Base-by-base conservation (phyloP, 768 basidiomycete genomes). In the Trametes maxima region DNA sequence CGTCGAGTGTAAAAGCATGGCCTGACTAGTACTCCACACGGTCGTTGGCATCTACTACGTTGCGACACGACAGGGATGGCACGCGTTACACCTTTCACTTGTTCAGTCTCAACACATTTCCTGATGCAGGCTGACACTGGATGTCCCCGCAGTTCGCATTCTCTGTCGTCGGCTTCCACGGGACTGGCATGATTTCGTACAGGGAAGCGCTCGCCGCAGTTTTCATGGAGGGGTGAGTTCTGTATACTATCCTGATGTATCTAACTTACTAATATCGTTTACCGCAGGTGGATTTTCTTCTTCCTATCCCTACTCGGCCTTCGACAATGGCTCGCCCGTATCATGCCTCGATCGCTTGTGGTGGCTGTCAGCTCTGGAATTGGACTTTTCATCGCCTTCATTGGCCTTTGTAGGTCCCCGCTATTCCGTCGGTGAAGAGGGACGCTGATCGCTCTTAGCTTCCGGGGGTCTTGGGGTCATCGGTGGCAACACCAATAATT, bases 291-390 rank as follows among this genome's bases (percentile, higher is more conserved):
- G 89, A 73, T 94, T 12, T 94, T 95, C 79, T 82, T 94, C 63
- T 64, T 88, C 68, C 77, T 95, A 13, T 92, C 92, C 0, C 72
- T 95, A 19, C 77, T 94, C 33, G 93, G 93, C 61, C 80, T 95
- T 54, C 90, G 93, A 49, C 92, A 94, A 76, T 95, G 92, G 93
- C 81, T 95, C 5, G 90, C 88, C 16, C 85, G 93, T 16, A 83
- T 92, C 58, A 94, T 95, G 85, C 93, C 93, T 1, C 89, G 90
- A 64, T 94, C 92, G 4, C 81, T 95, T 28, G 86, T 93, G 3
- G 81, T 93, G 57, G 88, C 92, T 1, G 90, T 93, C 13, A 92
- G 92, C 44, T 85, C 90, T 39, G 93, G 92, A 59, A 94, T 95
- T 67, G 93, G 93, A 60, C 73, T 95, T 16, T 95, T 91, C 74